A percentile compares a stretch with the other conserved stretches of the same genome.
These are phyloP conservation scores for Apiospora aurea DNA, from an alignment of 2,329 filamentous ascomycete genomes.

Conservation along the genomic window DNA sequence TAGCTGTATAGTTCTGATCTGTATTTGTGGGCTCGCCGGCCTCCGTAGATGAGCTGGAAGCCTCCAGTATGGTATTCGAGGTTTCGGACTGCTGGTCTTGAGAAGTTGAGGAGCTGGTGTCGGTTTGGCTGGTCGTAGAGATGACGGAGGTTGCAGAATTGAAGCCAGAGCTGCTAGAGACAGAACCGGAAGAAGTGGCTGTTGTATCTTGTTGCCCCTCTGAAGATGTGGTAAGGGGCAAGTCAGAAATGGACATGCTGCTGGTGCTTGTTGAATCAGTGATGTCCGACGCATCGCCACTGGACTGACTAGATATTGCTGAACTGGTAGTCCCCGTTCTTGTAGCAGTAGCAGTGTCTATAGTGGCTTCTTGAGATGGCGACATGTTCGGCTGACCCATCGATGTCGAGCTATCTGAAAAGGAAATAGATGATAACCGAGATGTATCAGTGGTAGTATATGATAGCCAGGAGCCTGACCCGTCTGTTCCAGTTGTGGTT, in stretches of 20 bases:
- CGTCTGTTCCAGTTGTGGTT: not conserved
- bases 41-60: not conserved
- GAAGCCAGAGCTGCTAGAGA: not conserved
- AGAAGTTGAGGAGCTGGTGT: not conserved
- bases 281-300: not conserved
- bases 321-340: not conserved
- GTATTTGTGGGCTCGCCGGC: not conserved
- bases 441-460: not conserved
- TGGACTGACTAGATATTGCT: not conserved
- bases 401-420: not conserved
- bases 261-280: not conserved
- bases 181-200: not conserved
- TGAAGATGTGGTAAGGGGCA: not conserved
- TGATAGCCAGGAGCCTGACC: not conserved
- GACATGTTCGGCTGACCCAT: not conserved
- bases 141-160: not conserved
- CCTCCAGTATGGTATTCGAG: not conserved
- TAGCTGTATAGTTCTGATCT: not conserved
- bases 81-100: not conserved
- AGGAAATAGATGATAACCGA: not conserved
- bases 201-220: not conserved
- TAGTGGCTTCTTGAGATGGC: not conserved
- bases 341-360: not conserved
- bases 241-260: not conserved
- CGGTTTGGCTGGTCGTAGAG: not conserved